phyloP scores from a whole-genome alignment of 2,329 filamentous ascomycete species.

The Rutstroemia sp. region DNA sequence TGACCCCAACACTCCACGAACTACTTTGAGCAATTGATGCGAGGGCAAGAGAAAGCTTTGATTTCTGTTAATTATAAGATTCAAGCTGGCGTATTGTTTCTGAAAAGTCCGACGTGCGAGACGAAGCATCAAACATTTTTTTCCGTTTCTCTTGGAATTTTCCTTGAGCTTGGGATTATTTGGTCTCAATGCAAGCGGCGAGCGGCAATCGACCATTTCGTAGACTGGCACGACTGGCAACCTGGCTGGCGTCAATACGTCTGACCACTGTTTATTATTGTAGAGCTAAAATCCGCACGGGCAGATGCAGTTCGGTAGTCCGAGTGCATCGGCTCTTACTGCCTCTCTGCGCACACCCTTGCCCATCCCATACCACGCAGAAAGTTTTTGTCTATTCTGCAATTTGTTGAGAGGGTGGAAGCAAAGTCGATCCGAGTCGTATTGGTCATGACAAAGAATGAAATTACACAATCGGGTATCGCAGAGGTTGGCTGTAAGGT shows the following conservation, averaged over 20 bases:
- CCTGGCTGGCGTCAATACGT: slow-evolving; percentile 16
- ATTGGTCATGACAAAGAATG: background rate
- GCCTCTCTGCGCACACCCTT: background rate
- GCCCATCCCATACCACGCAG: no score
- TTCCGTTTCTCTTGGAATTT: background rate
- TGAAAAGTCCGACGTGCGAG: background rate
- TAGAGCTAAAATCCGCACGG: slow-evolving; percentile 17
- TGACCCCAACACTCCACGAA: slow-evolving; percentile 6
- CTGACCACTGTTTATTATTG: slow-evolving; percentile 18
- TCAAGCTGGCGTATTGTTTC: slow-evolving; percentile 1
- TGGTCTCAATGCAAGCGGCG: slow-evolving; percentile 10
- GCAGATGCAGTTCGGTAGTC: slow-evolving; percentile 26
- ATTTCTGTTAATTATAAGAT: background rate
- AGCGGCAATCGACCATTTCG: slow-evolving; percentile 9
- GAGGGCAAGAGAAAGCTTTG: background rate
- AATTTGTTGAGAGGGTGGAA: background rate
- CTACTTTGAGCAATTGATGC: slow-evolving; percentile 6
- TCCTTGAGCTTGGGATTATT: slow-evolving; percentile 18
- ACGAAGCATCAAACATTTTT: background rate
- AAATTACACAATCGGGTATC: background rate
- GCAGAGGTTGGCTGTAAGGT: background rate
- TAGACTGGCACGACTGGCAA: slow-evolving; percentile 17
- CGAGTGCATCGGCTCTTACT: slow-evolving; percentile 8
- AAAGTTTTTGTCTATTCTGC: no score
- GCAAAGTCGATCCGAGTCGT: background rate